A percentile compares a stretch with the other conserved stretches of the same genome.
Conservation (phyloP, 257 asterid genomes). For the Marsdenia floribunda region DNA sequence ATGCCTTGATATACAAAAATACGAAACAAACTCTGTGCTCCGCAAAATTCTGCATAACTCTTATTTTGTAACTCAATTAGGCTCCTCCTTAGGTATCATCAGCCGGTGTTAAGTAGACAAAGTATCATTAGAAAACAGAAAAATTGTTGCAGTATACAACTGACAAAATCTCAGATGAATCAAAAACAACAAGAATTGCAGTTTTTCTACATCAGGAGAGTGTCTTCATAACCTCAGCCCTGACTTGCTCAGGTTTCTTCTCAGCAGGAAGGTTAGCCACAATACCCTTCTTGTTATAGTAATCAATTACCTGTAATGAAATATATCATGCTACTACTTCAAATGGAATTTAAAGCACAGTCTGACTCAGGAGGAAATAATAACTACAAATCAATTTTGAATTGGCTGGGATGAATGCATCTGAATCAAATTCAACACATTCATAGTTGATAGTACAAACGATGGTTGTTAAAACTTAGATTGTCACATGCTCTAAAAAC, state of each 20-base stretch:
- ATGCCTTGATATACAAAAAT: too few species aligned
- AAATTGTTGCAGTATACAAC: background rate
- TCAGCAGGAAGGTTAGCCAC: conserved; percentile 70
- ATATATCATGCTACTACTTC: background rate
- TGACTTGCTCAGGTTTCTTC: conserved; percentile 61
- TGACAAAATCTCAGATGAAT: background rate
- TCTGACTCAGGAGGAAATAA: background rate
- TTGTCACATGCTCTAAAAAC: too few species aligned
- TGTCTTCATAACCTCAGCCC: conserved; percentile 54
- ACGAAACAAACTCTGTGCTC: too few species aligned
- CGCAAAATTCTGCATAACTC: too few species aligned
- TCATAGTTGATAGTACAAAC: too few species aligned
- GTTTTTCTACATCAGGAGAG: conserved; percentile 35
- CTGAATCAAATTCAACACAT: too few species aligned
- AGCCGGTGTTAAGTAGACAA: too few species aligned
- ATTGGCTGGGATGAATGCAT: too few species aligned
- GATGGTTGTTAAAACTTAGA: too few species aligned
- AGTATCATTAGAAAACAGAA: too few species aligned
- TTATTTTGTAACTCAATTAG: too few species aligned
- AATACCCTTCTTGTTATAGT: conserved; percentile 50
- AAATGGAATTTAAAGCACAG: background rate
- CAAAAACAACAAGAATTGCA: background rate
- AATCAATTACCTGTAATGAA: conserved; percentile 50
- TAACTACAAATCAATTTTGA: background rate
- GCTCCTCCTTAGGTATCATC: too few species aligned